Base-by-base conservation (phyloP, 2,329 filamentous ascomycete species). In the Aspergillus glaucus region DNA sequence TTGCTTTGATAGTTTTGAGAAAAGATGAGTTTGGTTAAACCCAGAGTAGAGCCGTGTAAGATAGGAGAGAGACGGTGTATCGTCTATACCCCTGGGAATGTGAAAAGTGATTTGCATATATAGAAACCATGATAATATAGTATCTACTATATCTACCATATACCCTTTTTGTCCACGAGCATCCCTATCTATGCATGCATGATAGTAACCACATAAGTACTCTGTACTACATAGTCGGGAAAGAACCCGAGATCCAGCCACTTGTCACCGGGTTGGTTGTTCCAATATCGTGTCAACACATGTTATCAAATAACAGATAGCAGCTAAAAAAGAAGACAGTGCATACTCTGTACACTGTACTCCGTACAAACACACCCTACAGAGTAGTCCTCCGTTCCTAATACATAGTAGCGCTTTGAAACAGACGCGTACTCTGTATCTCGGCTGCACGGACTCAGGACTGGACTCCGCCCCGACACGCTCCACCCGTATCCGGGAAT, bases 361-460 rank as follows among this genome's bases (percentile, higher is more conserved):
- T 26, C 24, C 7, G 24, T 26, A 26, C 24, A 26, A 26, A 48
- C 43, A 26, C 1, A 26, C 24, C 24, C 3, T 26, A 26, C 26
- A 10, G 9, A 28, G 26, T 28, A 9, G 26, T 30, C 26, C 26
- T 30, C 26, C 26, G 26, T 30, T 30, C 9, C 10, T 12, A 30
- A 4, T 10, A 30, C 26, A 30, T 30, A 30, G 9, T 30, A 12
- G 26, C 26, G 26, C 26, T 4, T 10, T 62, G 62, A 64, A 63
- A 63, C 61, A 62, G 55, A 64, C 61, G 62, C 62, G 61, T 66
- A 30, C 26, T 12, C 26, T 30, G 26, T 30, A 64, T 62, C 53
- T 61, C 58, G 55, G 59, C 62, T 64, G 64, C 64, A 66, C 63
- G 60, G 63, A 64, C 63, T 54, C 47, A 34, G 40, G 32, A 34